Evolutionary conservation across 805 yeast genomes (phyloP).

Genomic region (Ogataea paraovalis): DNA sequence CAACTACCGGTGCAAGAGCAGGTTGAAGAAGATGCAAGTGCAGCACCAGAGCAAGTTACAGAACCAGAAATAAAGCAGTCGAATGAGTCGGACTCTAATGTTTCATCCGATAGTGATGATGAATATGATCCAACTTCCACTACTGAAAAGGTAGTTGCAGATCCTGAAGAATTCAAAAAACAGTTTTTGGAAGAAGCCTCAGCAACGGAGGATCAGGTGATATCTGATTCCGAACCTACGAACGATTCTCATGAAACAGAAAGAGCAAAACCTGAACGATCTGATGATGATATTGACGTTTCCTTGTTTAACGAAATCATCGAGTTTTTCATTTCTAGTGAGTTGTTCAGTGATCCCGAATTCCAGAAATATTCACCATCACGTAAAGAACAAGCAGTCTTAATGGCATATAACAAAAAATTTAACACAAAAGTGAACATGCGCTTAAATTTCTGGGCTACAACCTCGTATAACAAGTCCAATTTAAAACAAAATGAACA

Average conservation of each 20-base stretch:
- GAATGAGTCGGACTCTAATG: background rate
- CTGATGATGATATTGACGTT: slow-evolving; percentile 36
- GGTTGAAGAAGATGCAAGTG: background rate
- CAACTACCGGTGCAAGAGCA: no score
- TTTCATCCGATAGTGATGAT: slow-evolving; percentile 6
- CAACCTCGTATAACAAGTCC: slow-evolving; percentile 37
- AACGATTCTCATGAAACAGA: background rate
- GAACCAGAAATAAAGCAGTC: background rate
- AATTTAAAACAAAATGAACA: slow-evolving; percentile 35
- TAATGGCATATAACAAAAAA: slow-evolving; percentile 32
- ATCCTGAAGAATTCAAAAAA: slow-evolving; percentile 1
- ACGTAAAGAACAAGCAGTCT: slow-evolving; percentile 33
- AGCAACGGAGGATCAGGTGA: background rate
- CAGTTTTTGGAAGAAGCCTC: background rate
- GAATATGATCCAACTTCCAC: slow-evolving; percentile 8
- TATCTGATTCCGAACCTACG: background rate
- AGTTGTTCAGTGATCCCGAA: slow-evolving; percentile 31
- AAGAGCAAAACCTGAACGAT: slow-evolving; percentile 1
- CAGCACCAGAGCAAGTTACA: no score
- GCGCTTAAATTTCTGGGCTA: slow-evolving; percentile 29
- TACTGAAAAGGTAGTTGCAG: background rate
- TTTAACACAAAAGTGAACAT: slow-evolving; percentile 21
- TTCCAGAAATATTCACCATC: slow-evolving; percentile 33
- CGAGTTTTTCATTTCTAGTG: slow-evolving; percentile 26
- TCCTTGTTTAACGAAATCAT: slow-evolving; percentile 31